phyloP scores from a whole-genome alignment of 1,139 yeast species.

The Debaryomyces fabryi region DNA sequence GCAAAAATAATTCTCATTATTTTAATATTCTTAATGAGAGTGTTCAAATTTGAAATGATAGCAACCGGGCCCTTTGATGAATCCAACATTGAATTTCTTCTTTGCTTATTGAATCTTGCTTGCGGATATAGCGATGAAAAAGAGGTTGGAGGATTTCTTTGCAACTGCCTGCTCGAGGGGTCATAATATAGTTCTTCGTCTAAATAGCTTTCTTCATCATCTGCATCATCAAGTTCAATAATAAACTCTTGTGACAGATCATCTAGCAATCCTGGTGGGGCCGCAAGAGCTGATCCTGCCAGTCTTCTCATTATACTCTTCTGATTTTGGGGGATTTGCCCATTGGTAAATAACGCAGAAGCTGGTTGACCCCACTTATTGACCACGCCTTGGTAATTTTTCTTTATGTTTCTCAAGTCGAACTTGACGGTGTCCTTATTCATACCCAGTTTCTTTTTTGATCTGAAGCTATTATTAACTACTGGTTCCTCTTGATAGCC shows the following conservation, averaged over 20 bases:
- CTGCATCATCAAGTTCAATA: slow-evolving; percentile 37
- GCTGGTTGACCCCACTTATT: slow-evolving; percentile 43
- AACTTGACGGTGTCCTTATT: slow-evolving; percentile 3
- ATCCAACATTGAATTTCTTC: background rate
- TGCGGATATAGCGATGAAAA: slow-evolving; percentile 18
- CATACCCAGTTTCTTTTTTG: background rate
- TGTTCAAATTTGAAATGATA: slow-evolving; percentile 34
- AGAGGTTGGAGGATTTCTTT: slow-evolving; percentile 38
- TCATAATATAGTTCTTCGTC: slow-evolving; percentile 38
- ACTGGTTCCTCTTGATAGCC: slow-evolving; percentile 4
- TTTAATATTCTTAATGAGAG: slow-evolving; percentile 38
- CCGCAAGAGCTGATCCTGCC: background rate
- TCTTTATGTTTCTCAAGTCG: slow-evolving; percentile 24
- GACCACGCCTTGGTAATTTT: slow-evolving; percentile 25
- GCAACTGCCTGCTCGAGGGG: slow-evolving; percentile 37
- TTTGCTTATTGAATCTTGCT: background rate
- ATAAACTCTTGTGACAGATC: slow-evolving; percentile 28
- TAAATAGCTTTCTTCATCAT: slow-evolving; percentile 25
- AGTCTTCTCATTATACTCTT: background rate
- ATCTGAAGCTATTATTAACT: background rate
- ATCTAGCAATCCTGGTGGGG: background rate
- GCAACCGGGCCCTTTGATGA: slow-evolving; percentile 18
- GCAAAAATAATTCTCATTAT: slow-evolving; percentile 44
- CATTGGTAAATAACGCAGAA: slow-evolving; percentile 21
- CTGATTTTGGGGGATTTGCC: background rate